Percentiles rank a stretch among this genome's conserved stretches.
Conservation (phyloP, 2,329 filamentous ascomycete genomes). For the Neopestalotiopsis rosae region DNA sequence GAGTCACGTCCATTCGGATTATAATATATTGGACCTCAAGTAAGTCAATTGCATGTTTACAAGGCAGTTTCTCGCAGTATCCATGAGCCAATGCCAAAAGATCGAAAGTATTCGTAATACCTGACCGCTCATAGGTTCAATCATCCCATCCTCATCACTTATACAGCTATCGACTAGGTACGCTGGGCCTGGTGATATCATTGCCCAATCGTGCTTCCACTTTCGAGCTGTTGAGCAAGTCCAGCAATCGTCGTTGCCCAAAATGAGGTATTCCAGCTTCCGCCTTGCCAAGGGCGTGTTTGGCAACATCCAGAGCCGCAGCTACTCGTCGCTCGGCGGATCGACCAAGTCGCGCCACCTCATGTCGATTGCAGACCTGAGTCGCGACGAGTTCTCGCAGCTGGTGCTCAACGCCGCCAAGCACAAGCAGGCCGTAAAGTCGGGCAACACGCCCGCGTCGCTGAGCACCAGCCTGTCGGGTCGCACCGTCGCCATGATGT, state of each 20-base stretch:
- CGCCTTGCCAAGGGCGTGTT: conserved; percentile 25
- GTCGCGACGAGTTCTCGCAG: conserved; percentile 76
- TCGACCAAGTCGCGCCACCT: conserved; percentile 73
- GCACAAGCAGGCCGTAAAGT: conserved; percentile 80
- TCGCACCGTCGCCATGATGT: conserved; percentile 91
- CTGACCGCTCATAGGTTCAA: conserved; percentile 12
- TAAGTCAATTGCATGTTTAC: neutral
- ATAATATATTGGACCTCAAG: neutral
- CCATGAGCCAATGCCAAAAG: neutral
- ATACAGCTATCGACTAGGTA: neutral
- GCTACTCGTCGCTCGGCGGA: conserved; percentile 43
- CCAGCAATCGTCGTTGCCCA: conserved; percentile 10
- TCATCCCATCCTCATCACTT: neutral
- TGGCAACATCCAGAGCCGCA: conserved; percentile 42
- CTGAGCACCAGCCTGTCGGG: conserved; percentile 70
- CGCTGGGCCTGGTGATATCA: neutral
- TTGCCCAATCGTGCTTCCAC: neutral
- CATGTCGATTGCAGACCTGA: conserved; percentile 88
- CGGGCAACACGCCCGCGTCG: conserved; percentile 62
- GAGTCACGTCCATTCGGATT: neutral
- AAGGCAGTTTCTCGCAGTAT: neutral
- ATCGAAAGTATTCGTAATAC: neutral
- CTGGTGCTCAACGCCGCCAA: conserved; percentile 82
- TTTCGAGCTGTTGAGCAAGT: neutral
- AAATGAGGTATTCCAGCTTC: conserved; percentile 31